A percentile compares a stretch with the other conserved stretches of the same genome.
These are phyloP conservation scores for Aspergillus ustus DNA, from an alignment of 2,329 filamentous ascomycete species.

Conservation along the genomic window DNA sequence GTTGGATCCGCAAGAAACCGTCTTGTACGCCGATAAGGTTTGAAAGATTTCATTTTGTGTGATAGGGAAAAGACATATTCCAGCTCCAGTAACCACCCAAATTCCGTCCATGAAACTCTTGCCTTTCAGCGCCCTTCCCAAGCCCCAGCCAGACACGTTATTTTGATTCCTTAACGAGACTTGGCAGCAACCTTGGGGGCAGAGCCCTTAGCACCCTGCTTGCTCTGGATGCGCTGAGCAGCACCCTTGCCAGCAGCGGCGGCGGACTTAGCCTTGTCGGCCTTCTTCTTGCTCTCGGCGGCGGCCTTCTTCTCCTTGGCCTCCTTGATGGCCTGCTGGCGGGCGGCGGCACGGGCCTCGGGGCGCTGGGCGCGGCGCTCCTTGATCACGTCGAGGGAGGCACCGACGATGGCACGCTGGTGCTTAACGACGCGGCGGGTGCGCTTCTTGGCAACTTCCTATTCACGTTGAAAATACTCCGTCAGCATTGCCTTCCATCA, in stretches of 20 bases:
- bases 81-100: slow-evolving; percentile 32
- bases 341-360: slow-evolving; percentile 91
- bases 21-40: slow-evolving; percentile 32
- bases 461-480: slow-evolving; percentile 43
- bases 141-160: slow-evolving; percentile 36
- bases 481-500: slow-evolving; percentile 32
- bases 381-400: slow-evolving; percentile 99
- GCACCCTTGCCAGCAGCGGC: slow-evolving; percentile 75
- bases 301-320: slow-evolving; percentile 98
- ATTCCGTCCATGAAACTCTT: slow-evolving; percentile 28
- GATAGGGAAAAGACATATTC: slow-evolving; percentile 30
- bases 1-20: slow-evolving; percentile 26
- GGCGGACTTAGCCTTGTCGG: slow-evolving; percentile 96
- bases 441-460: slow-evolving; percentile 99
- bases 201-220: slow-evolving; percentile 95
- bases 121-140: slow-evolving; percentile 28
- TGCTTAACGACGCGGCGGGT: slow-evolving; percentile 97
- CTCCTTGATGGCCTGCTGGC: slow-evolving; percentile 89
- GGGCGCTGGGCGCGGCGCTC: slow-evolving; percentile 94
- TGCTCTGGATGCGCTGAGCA: slow-evolving; percentile 81
- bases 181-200: slow-evolving; percentile 82
- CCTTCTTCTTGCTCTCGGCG: slow-evolving; percentile 91
- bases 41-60: slow-evolving; percentile 23
- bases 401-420: slow-evolving; percentile 98
- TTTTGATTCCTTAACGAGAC: slow-evolving; percentile 69